Percentiles rank a stretch among this genome's conserved stretches.
Conservation (phyloP, 139 green algal genomes). For the Tetradesmus obliquus region DNA sequence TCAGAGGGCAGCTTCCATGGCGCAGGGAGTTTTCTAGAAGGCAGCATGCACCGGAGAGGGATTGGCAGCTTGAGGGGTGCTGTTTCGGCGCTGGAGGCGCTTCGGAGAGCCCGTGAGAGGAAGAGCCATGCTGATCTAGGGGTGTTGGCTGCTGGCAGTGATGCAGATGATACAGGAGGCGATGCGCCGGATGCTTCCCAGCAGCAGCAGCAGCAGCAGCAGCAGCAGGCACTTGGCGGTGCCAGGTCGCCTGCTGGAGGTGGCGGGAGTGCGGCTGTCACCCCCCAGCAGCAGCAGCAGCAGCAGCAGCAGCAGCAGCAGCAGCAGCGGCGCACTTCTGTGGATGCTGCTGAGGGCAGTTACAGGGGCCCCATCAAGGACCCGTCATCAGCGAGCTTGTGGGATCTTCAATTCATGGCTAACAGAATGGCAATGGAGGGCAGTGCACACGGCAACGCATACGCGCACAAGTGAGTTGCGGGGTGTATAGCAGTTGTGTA, state of each 20-base stretch:
- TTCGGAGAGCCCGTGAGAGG: conserved; percentile 34
- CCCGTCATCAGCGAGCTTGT: conserved; percentile 36
- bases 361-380: conserved; percentile 46
- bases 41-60: not conserved
- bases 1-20: conserved; percentile 17
- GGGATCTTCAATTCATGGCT: conserved; percentile 61
- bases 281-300: conserved; percentile 25
- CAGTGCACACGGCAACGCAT: conserved; percentile 50
- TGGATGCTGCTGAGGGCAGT: not conserved
- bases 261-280: not conserved
- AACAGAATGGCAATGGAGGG: conserved; percentile 51
- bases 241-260: too few relatives aligned
- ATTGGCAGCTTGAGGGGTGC: conserved; percentile 29
- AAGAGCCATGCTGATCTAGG: not conserved
- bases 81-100: conserved; percentile 38
- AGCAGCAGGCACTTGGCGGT: not conserved
- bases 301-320: conserved; percentile 28
- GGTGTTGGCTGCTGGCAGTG: not conserved
- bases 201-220: not conserved
- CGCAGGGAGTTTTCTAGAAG: not conserved
- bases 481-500: not conserved
- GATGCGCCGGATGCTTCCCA: not conserved
- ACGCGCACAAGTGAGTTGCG: conserved; percentile 16
- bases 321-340: conserved; percentile 4
- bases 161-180: not conserved